These are phyloP conservation scores for Oryza glaberrima DNA, from an alignment of 176 grass and related monocot genomes.

Conservation along the genomic window DNA sequence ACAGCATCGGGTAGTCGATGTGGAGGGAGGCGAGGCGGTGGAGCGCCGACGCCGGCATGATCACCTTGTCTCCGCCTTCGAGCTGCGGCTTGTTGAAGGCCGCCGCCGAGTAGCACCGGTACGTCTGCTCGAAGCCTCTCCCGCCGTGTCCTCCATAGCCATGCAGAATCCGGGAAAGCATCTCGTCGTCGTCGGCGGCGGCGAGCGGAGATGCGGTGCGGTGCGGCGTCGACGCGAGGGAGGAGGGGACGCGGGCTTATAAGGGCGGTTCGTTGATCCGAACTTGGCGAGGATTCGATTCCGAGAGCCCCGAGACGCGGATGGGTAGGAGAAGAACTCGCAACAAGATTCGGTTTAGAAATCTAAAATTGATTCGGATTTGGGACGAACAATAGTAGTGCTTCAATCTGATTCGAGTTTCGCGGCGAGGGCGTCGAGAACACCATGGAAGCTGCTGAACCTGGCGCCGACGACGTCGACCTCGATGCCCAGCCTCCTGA, in stretches of 20 bases:
- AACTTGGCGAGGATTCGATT: background rate
- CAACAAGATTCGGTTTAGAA: background rate
- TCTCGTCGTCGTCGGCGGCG: background rate
- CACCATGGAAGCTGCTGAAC: constrained; percentile 77
- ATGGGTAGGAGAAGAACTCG: background rate
- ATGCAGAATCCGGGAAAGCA: background rate
- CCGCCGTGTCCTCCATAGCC: background rate
- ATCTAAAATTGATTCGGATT: background rate
- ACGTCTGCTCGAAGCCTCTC: background rate
- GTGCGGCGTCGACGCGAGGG: background rate
- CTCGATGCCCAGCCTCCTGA: constrained; percentile 58
- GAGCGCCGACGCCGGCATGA: constrained; percentile 4
- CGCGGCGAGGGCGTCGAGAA: constrained; percentile 59
- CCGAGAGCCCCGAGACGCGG: background rate
- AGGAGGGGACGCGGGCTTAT: background rate
- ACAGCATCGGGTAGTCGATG: constrained; percentile 5
- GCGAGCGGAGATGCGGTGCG: no score
- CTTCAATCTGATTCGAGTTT: constrained; percentile 3
- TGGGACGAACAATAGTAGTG: background rate
- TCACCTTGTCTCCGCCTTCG: constrained; percentile 7
- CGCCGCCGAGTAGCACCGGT: constrained; percentile 3
- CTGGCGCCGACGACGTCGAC: constrained; percentile 72
- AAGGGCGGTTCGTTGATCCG: background rate
- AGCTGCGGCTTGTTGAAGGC: background rate
- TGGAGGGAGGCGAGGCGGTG: background rate